Evolutionary conservation across 805 yeast species (phyloP), one percentile per base, ranked within the genome.

Genomic region (Metschnikowia reukaufii): DNA sequence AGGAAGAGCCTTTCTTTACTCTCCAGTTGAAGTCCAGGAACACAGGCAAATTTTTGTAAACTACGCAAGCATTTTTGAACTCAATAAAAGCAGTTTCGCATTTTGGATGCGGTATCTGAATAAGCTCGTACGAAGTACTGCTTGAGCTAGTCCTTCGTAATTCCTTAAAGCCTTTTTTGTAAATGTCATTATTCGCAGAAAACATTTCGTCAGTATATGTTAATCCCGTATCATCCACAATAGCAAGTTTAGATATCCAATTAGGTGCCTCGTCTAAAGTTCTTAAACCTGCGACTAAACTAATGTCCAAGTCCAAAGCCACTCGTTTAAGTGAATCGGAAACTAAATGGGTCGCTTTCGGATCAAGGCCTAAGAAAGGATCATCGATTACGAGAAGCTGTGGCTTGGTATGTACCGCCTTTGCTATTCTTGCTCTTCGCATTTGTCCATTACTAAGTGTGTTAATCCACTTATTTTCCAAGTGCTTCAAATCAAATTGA

Each of bases 391-490:
- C 62, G 44, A 90, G 66, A 25, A 90, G 54, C 36, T 73, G 70
- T 0, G 97, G 96, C 29, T 77, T 68, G 37, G 73, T 70, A 45
- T 88, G 74, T 36, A 94, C 57, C 0, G 90, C 82, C 50, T 79
- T 77, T 0, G 97, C 98, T 21, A 94, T 68, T 50, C 97, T 75
- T 0, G 97, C 96, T 42, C 99, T 73, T 56, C 99, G 76, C 63
- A 87, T 82, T 65, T 94, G 99, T 0, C 99, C 99, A 64, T 94
- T 94, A 63, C 96, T 87, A 36, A 94, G 70, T 0, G 92, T 87
- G 63, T 88, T 88, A 29, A 87, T 80, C 89, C 96, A 92, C 49
- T 88, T 78, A 45, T 81, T 74, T 44, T 79, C 72, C 39, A 90
- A 64, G 0, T 78, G 82, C 5, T 62, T 65, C 49, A 92, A 68